phyloP scores from a whole-genome alignment of 2,329 filamentous ascomycete species.

The Sclerotinia subarctica region DNA sequence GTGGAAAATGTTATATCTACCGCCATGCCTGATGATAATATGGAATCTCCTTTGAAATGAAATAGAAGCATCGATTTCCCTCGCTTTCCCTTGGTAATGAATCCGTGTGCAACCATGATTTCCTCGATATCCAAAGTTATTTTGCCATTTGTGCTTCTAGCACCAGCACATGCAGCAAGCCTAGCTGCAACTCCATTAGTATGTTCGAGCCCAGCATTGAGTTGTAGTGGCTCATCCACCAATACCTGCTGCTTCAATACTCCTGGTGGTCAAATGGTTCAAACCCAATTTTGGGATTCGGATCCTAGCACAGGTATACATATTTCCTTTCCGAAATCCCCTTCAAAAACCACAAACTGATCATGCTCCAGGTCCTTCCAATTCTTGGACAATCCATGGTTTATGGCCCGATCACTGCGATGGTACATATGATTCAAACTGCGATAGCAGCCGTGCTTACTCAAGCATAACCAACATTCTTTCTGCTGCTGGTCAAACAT shows the following conservation, averaged over 20 bases:
- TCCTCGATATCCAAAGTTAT: conserved; percentile 6
- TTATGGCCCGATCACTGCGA: conserved; percentile 66
- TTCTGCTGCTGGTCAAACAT: conserved; percentile 49
- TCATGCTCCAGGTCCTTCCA: conserved; percentile 43
- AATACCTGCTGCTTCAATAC: conserved; percentile 73
- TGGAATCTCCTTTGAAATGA: neutral
- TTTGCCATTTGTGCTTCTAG: conserved; percentile 17
- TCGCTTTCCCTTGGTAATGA: conserved; percentile 5
- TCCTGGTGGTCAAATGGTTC: conserved; percentile 66
- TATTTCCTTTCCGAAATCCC: neutral
- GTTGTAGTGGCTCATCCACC: conserved; percentile 54
- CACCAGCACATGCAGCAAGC: conserved; percentile 20
- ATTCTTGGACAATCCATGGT: conserved; percentile 73
- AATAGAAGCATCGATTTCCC: conserved; percentile 11
- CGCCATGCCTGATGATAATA: neutral
- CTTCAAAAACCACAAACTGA: neutral
- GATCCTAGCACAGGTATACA: conserved; percentile 48
- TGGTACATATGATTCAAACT: conserved; percentile 64
- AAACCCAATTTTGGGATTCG: conserved; percentile 77
- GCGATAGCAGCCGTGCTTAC: conserved; percentile 61
- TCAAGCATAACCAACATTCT: conserved; percentile 63
- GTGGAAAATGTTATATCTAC: conserved; percentile 15
- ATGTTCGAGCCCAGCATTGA: conserved; percentile 31
- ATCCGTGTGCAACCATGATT: conserved; percentile 8
- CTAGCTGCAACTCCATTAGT: conserved; percentile 30